Evolutionary conservation across 306 rosid species (phyloP), one percentile per base, ranked within the genome.

Genomic region (Dryas octopetala): DNA sequence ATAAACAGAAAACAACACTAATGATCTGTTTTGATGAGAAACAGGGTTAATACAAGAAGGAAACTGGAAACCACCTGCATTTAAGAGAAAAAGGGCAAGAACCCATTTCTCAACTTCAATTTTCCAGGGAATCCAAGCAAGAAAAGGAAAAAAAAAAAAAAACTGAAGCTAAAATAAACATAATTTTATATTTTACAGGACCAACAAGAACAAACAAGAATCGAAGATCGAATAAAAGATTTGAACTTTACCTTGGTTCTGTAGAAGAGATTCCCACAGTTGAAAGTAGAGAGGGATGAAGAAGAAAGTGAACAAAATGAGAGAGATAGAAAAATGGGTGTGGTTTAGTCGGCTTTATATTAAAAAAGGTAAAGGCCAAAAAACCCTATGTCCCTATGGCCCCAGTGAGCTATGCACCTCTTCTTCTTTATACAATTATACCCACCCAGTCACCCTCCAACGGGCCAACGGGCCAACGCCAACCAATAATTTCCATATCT

Each of bases 21-120:
- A 4, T 46, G 55, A 19, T 46, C 71, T 66, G 9, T 68, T 68
- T 15, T 16, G 8, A 14, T 23, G 28, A 68, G 46, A 68, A 28
- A 14, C 23, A 28, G 16, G 60, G 17, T 44, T 16, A 65, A 9
- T 0, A 44, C 52, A 7, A 43, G 16, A n/a, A 47, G 9, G 14
- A 12, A 57, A 19, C 8, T 5, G 5, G 15, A 19, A 49, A 38
- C 5, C 4, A 45, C 16, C 14, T 11, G 38, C 38, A 32, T 32
- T 32, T 32, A 32, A 32, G 38, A 32, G 38, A 32, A 32, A 23
- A 23, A 23, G 23, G 23, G 19, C 12, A 23, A 44, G 9, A 10
- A 46, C 66, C 67, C 45, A 72, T 44, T 72, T 72, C 46, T 62
- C 66, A 23, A 47, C 4, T 52, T 38, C 46, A 73, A 26, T 4